Conservation (phyloP, 2,329 filamentous ascomycete genomes). For the Fusarium zealandicum region DNA sequence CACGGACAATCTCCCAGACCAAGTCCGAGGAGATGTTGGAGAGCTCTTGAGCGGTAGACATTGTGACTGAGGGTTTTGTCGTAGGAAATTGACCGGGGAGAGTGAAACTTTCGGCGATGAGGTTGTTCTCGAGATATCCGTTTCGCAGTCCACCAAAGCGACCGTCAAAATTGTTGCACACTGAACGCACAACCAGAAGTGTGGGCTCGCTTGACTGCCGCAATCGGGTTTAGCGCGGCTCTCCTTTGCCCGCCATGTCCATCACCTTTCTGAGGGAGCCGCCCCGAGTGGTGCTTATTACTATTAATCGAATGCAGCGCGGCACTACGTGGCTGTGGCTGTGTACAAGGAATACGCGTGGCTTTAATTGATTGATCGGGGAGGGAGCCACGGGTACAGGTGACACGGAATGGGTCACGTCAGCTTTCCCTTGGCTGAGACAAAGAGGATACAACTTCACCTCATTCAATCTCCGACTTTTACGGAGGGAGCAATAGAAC, state of each 20-base stretch:
- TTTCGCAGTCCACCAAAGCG: constrained; percentile 25
- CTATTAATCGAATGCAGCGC: constrained; percentile 27
- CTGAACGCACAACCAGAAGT: constrained; percentile 40
- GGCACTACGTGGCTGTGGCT: constrained; percentile 25
- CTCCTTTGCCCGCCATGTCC: constrained; percentile 11
- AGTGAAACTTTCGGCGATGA: constrained; percentile 43
- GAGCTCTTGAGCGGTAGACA: constrained; percentile 61
- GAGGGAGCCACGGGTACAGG: constrained; percentile 29
- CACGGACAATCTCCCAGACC: constrained; percentile 95
- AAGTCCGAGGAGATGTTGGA: constrained; percentile 87
- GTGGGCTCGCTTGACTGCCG: constrained; percentile 50
- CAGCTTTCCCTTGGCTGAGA: constrained; percentile 35
- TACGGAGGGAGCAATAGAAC: constrained; percentile 12
- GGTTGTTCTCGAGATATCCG: constrained; percentile 42
- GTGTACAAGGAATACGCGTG: constrained; percentile 29
- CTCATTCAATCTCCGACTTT: constrained; percentile 30
- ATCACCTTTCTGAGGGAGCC: neutral
- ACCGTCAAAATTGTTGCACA: constrained; percentile 37
- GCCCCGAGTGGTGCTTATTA: constrained; percentile 19
- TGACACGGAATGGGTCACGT: constrained; percentile 28
- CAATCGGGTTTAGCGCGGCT: constrained; percentile 40
- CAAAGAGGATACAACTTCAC: constrained; percentile 19
- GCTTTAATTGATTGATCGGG: constrained; percentile 26
- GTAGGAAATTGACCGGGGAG: constrained; percentile 39
- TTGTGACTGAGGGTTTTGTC: constrained; percentile 53